Percentiles rank a stretch among this genome's conserved stretches.
Conservation (phyloP, 2,329 filamentous ascomycete species). For the Myriosclerotinia scirpicola region DNA sequence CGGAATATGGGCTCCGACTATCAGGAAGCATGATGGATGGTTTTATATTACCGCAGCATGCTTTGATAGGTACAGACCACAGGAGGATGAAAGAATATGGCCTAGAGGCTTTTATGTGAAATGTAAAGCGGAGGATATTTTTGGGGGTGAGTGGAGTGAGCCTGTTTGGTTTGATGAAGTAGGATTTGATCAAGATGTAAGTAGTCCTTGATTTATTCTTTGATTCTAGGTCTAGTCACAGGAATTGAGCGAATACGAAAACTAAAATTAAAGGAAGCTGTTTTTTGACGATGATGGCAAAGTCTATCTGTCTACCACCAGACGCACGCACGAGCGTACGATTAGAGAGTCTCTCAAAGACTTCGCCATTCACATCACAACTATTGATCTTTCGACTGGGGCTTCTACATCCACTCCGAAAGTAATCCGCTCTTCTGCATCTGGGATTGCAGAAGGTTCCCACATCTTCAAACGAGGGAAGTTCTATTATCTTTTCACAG, state of each 20-base stretch:
- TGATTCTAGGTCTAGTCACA: not conserved
- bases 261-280: not conserved
- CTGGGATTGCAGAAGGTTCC: conserved; percentile 57
- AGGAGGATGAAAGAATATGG: conserved; percentile 17
- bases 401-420: conserved; percentile 37
- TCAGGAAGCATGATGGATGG: conserved; percentile 46
- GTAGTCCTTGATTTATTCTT: not conserved
- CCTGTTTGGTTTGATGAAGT: conserved; percentile 23
- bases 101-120: conserved; percentile 17
- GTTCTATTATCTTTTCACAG: conserved; percentile 55
- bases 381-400: conserved; percentile 47
- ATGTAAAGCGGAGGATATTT: conserved; percentile 16
- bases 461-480: conserved; percentile 53
- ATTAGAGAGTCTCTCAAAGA: not conserved
- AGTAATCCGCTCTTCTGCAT: conserved; percentile 42
- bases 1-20: conserved; percentile 51
- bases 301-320: conserved; percentile 42
- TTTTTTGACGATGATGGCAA: conserved; percentile 59
- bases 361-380: conserved; percentile 42
- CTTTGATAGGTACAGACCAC: conserved; percentile 35
- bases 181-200: conserved; percentile 22
- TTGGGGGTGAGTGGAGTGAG: conserved; percentile 14
- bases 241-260: not conserved
- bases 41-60: conserved; percentile 49
- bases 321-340: conserved; percentile 16